These are phyloP conservation scores for Aspergillus melleus DNA, from an alignment of 2,329 filamentous ascomycete species.

Conservation along the genomic window DNA sequence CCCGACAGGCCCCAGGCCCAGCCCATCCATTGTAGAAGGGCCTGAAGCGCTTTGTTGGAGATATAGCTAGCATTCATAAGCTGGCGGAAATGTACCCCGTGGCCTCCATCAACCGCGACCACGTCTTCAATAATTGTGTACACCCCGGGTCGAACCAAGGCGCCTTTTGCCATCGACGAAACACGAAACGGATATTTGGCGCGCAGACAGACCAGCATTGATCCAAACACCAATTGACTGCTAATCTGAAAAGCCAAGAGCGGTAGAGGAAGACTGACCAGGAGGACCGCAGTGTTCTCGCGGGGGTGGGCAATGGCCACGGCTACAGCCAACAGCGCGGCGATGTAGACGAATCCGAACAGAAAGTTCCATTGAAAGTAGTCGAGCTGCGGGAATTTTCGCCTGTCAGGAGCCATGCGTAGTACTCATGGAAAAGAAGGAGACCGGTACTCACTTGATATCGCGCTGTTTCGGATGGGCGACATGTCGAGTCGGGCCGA, in stretches of 20 bases:
- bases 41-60: neutral
- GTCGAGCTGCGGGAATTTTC: neutral
- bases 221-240: neutral
- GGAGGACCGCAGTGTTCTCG: neutral
- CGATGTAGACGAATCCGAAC: neutral
- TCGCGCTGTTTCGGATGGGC: neutral
- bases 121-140: neutral
- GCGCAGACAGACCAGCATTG: neutral
- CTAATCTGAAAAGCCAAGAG: neutral
- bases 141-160: neutral
- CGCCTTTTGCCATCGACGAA: neutral
- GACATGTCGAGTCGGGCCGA: no score
- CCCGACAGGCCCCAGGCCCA: neutral
- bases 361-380: conserved; percentile 3
- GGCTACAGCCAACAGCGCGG: neutral
- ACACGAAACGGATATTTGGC: neutral
- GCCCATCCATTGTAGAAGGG: neutral
- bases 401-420: no score
- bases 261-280: neutral
- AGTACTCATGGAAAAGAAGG: no score
- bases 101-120: neutral
- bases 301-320: neutral
- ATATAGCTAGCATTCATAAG: neutral
- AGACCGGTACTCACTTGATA: neutral
- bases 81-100: neutral